Evolutionary conservation across 805 yeast species (phyloP).

Genomic region (Cyberlindnera mrakii): DNA sequence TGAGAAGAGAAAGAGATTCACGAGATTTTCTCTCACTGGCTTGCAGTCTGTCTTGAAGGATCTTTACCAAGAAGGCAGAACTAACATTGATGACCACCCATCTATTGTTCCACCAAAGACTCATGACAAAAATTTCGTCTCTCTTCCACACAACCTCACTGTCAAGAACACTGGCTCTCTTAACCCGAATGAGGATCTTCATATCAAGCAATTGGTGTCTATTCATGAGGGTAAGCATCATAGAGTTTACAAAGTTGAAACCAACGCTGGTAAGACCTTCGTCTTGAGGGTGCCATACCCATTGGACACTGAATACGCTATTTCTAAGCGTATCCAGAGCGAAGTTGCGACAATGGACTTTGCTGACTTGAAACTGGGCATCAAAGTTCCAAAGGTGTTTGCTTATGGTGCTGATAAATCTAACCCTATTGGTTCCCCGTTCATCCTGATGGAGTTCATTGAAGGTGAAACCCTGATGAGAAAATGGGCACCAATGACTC

Average conservation of each 20-base stretch:
- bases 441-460: constrained; percentile 71
- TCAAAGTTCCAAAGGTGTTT: constrained; percentile 68
- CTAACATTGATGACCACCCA: constrained; percentile 24
- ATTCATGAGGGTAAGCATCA: constrained; percentile 94
- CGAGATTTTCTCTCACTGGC: constrained; percentile 79
- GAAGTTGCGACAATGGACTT: constrained; percentile 96
- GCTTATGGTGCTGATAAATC: constrained; percentile 54
- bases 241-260: constrained; percentile 69
- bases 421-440: constrained; percentile 69
- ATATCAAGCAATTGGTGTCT: constrained; percentile 68
- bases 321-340: constrained; percentile 64
- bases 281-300: constrained; percentile 84
- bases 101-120: constrained; percentile 29
- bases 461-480: constrained; percentile 83
- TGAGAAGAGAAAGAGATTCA: constrained; percentile 72
- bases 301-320: constrained; percentile 58
- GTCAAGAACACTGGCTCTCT: constrained; percentile 37
- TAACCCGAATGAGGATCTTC: constrained; percentile 37
- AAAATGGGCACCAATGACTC: constrained; percentile 79
- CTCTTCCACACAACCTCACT: constrained; percentile 44
- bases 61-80: constrained; percentile 32
- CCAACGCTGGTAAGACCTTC: constrained; percentile 55
- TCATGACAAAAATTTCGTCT: constrained; percentile 33
- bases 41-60: constrained; percentile 46
- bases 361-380: constrained; percentile 52